Evolutionary conservation across 139 green algal species (phyloP), one percentile per base, ranked within the genome.

Genomic region (Yamagishiella unicocca): DNA sequence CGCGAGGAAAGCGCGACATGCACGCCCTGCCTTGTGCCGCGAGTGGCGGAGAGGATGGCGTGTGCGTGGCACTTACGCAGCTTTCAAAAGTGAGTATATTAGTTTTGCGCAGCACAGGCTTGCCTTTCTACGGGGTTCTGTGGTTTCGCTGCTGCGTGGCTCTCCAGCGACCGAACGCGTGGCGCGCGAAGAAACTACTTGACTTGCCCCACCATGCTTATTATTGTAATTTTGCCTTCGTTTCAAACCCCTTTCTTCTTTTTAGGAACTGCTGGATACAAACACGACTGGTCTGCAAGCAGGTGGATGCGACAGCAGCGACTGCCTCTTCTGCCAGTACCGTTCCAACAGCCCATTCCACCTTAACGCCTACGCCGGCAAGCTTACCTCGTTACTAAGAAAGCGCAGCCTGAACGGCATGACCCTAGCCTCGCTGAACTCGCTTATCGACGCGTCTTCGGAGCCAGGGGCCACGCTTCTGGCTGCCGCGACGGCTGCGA

Each of bases 271-370:
- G 14, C 19, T 82, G 46, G 72, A 62, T 27, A 2, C 46, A 24
- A 61, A 62, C n/a, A 29, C 43, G 2, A 46, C 5, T 14, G 72
- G 31, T 67, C 31, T 37, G 43, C 74, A 71, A 54, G 54, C 54
- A 29, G 74, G 46, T 29, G 71, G 87, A 8, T 91, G 87, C n/a
- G 87, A 91, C 73, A 82, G 58, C 87, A 89, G 82, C 82, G 87
- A 91, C 75, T 91, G 87, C 38, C 50, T 91, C 12, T 77, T 91
- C 8, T 91, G 87, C 38, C 87, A 91, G 45, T 87, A 87, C 33
- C 80, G 80, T 22, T 86, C 80, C 1, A 61, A 77, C 80, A 86
- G 64, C 64, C 38, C 79, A 6, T 85, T 85, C 43, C 79, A 85
- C 29, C 79, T 86, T 4, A 66, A 77, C 62, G 80, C 80, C 5